Base-by-base conservation (phyloP, 1,284 basidiomycete species). In the Polyporus tsugae region DNA sequence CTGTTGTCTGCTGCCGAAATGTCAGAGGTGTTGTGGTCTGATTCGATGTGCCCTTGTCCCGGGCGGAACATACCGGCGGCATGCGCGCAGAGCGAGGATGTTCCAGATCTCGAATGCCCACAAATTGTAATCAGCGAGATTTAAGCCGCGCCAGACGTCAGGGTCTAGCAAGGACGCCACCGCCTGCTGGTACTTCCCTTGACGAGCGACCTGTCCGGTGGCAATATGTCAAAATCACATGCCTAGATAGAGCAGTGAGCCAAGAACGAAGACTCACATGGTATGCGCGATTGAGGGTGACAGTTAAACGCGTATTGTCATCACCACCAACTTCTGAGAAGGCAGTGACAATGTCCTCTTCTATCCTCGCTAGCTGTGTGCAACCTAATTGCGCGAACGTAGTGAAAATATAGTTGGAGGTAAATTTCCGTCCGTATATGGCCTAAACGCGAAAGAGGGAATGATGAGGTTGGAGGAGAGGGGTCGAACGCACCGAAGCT, bases 41-140 rank as follows among this genome's bases (percentile, higher is more conserved):
- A 41, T 39, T 15, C 36, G 5, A 38, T 38, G 22, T 5, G 22
- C 22, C 36, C 38, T 60, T 19, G 38, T 59, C n/a, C 15, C 55
- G 38, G 25, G 13, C 42, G 19, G 42, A 22, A 61, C 84, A 62
- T 75, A 92, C 92, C 90, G 85, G 65, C 93, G 88, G 69, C 85
- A 88, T 15, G 90, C 87, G 46, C 90, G 86, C 68, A 93, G 78
- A 25, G 85, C 85, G 44, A 95, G 81, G 66, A 92, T 86, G 74
- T 91, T 87, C 93, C 93, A 95, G 44, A 94, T 85, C 75, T 91
- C 87, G 65, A 85, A 82, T 17, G 90, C 89, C 93, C 93, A 95
- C 44, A 84, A 79, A 38, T 82, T 80, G 77, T 92, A 92, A 76
- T 92, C 90, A 52, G 85, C 80, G 25, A 92, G 76, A 11, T 84